Evolutionary conservation across 2,329 filamentous ascomycete genomes (phyloP).

Genomic region (Curvularia spicifera): DNA sequence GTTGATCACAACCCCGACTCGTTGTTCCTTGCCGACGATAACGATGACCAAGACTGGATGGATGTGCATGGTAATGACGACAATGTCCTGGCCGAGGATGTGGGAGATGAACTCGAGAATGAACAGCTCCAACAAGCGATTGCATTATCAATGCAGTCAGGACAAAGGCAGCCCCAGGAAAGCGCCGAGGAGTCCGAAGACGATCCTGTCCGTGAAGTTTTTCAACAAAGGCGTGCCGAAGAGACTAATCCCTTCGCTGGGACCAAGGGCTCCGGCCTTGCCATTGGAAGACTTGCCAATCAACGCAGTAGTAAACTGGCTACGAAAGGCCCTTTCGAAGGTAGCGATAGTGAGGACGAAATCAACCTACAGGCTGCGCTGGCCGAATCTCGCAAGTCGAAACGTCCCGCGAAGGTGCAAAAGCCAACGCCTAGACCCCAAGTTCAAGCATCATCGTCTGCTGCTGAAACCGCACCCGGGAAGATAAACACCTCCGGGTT

Average conservation of each 20-base stretch:
- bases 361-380: constrained; percentile 80
- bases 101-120: constrained; percentile 63
- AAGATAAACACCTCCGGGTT: constrained; percentile 67
- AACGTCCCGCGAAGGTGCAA: constrained; percentile 34
- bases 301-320: constrained; percentile 67
- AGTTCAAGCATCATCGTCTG: constrained; percentile 10
- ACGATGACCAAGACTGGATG: constrained; percentile 52
- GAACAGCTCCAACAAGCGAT: constrained; percentile 83
- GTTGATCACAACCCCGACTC: constrained; percentile 56
- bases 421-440: constrained; percentile 45
- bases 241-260: constrained; percentile 51
- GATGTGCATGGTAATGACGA: constrained; percentile 55
- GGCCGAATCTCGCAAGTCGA: constrained; percentile 69
- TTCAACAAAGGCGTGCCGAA: constrained; percentile 54
- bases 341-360: constrained; percentile 68
- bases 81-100: constrained; percentile 64
- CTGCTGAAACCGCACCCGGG: constrained; percentile 43
- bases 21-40: constrained; percentile 61
- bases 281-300: constrained; percentile 77
- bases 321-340: constrained; percentile 44
- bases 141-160: constrained; percentile 75
- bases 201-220: constrained; percentile 55
- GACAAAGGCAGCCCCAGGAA: constrained; percentile 51
- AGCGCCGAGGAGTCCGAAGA: constrained; percentile 55
- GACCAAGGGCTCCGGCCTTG: constrained; percentile 56